These are phyloP conservation scores for Ceratobasidium sp. DNA, from an alignment of 1,284 basidiomycete species.

Conservation along the genomic window DNA sequence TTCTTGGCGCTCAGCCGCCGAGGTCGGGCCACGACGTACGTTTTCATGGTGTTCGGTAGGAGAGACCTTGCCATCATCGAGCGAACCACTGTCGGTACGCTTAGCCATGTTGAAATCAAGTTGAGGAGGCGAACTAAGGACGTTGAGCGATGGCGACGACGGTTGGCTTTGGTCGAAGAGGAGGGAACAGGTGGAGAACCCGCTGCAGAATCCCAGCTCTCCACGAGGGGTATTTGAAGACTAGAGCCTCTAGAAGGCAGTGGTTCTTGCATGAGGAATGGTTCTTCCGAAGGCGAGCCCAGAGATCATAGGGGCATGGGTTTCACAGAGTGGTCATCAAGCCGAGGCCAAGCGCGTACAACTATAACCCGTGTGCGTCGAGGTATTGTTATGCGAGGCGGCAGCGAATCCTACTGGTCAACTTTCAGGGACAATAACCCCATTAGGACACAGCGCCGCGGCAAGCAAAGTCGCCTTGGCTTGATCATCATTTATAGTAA, in stretches of 20 bases:
- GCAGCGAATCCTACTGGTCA: slow-evolving; percentile 13
- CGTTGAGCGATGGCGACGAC: not conserved
- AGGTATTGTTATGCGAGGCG: not conserved
- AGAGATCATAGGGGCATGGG: not conserved
- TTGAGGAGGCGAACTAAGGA: not conserved
- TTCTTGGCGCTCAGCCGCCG: slow-evolving; percentile 57
- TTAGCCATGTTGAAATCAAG: slow-evolving; percentile 21
- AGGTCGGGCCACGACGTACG: slow-evolving; percentile 2
- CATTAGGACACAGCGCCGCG: not conserved
- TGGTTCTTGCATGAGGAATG: slow-evolving; percentile 25
- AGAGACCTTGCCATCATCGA: slow-evolving; percentile 32
- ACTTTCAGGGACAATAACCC: not conserved
- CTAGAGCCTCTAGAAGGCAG: not conserved
- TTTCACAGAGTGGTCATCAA: slow-evolving; percentile 10
- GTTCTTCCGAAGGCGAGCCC: not conserved
- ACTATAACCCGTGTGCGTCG: not conserved
- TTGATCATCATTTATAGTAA: not conserved
- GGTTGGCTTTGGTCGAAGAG: not conserved
- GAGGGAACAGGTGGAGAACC: slow-evolving; percentile 10
- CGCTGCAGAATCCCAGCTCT: not conserved
- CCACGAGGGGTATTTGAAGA: slow-evolving; percentile 32
- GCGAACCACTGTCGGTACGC: slow-evolving; percentile 20
- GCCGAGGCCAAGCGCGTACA: not conserved
- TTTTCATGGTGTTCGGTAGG: slow-evolving; percentile 27
- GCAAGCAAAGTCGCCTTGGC: not conserved